These are phyloP conservation scores for Annulohypoxylon bovei DNA, from an alignment of 495 filamentous ascomycete species.

Conservation along the genomic window DNA sequence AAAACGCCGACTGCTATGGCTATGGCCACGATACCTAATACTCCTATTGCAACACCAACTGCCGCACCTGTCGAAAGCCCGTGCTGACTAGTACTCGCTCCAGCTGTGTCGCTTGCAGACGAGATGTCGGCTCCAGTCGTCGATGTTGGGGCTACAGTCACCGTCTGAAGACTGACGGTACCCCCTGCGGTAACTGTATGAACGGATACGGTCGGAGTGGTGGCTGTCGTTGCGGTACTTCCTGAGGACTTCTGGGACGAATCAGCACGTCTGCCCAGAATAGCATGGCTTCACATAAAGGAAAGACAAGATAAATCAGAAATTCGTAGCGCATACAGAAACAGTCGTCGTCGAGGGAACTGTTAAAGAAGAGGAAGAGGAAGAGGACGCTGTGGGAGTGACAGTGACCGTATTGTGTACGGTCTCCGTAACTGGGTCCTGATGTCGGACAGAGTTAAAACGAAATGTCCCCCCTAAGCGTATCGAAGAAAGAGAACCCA, in stretches of 20 bases:
- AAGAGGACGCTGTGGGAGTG: conserved; percentile 27
- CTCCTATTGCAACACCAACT: conserved; percentile 56
- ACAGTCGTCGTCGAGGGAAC: conserved; percentile 44
- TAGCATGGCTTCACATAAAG: conserved; percentile 2
- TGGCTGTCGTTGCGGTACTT: conserved; percentile 8
- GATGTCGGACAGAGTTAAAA: conserved; percentile 46
- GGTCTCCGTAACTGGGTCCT: conserved; percentile 50
- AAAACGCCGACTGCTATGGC: conserved; percentile 41
- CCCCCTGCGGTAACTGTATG: conserved; percentile 57
- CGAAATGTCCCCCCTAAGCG: conserved; percentile 20
- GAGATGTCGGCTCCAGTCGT: not conserved
- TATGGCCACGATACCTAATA: conserved; percentile 46
- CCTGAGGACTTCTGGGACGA: conserved; percentile 14
- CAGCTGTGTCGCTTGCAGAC: conserved; percentile 31
- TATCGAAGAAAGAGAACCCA: conserved; percentile 34
- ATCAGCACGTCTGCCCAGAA: conserved; percentile 3
- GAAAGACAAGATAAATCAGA: conserved; percentile 24
- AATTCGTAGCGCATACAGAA: conserved; percentile 47
- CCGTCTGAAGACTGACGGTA: conserved; percentile 48
- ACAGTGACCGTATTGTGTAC: conserved; percentile 46
- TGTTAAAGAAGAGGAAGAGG: not conserved
- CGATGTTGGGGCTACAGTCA: conserved; percentile 49
- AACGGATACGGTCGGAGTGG: conserved; percentile 40
- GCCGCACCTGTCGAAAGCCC: conserved; percentile 50
- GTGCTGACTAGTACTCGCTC: conserved; percentile 16